phyloP scores from a whole-genome alignment of 192 early-diverging fungal species.

The Podochytrium sp. region DNA sequence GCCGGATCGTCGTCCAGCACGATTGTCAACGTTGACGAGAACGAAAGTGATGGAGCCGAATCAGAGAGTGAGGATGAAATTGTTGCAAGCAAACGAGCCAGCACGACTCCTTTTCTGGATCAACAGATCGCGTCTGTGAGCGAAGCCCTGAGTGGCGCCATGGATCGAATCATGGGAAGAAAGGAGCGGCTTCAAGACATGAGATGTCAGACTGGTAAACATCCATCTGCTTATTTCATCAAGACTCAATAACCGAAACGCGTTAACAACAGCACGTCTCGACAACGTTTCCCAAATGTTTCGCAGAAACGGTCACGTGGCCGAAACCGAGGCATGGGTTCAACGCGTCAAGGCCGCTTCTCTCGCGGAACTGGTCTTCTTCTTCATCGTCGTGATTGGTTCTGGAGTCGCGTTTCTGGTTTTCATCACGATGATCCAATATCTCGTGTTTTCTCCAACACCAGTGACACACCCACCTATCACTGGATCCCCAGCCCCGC shows the following conservation, averaged over 20 bases:
- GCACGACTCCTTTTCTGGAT: neutral
- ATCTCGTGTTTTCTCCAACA: neutral
- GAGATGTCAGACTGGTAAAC: neutral
- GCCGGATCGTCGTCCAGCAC: neutral
- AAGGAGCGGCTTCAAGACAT: neutral
- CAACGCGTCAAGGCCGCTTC: conserved; percentile 7
- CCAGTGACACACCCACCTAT: neutral
- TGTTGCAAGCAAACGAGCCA: neutral
- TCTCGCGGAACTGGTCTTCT: conserved; percentile 1
- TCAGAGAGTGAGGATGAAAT: neutral
- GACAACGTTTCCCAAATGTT: conserved; percentile 16
- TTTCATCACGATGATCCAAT: neutral
- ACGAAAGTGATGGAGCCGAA: neutral
- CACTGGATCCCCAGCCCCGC: neutral
- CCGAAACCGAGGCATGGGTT: conserved; percentile 17
- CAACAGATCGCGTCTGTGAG: neutral
- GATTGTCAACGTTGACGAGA: neutral
- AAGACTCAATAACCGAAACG: neutral
- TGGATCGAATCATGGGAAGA: conserved; percentile 3
- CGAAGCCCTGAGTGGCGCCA: neutral
- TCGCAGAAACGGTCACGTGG: conserved; percentile 12
- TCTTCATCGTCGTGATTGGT: conserved; percentile 2
- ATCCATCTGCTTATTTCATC: neutral
- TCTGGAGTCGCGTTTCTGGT: neutral
- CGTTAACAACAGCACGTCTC: neutral